Conservation (phyloP, 2,329 filamentous ascomycete genomes). For the Rutstroemia sp. region DNA sequence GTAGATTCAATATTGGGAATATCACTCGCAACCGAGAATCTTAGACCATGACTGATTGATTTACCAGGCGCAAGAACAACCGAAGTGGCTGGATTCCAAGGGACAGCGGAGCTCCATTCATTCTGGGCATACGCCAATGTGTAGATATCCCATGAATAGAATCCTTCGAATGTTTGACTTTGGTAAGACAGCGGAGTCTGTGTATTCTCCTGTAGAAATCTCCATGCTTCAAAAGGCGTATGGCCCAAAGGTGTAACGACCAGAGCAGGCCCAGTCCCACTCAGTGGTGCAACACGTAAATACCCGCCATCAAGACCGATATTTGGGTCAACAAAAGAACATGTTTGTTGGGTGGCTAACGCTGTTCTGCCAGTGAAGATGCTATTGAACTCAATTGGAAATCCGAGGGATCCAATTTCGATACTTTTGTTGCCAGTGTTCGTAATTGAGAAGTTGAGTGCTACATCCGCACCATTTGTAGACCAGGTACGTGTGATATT, state of each 20-base stretch:
- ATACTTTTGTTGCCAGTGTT: conserved; percentile 36
- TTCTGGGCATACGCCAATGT: conserved; percentile 47
- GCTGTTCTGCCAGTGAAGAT: conserved; percentile 48
- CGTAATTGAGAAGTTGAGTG: conserved; percentile 42
- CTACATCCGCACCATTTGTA: conserved; percentile 40
- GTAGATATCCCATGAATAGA: conserved; percentile 53
- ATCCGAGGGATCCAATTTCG: conserved; percentile 49
- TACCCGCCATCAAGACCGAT: conserved; percentile 53
- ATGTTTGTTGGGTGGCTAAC: conserved; percentile 40
- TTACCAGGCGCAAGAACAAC: conserved; percentile 37
- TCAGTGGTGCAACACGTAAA: conserved; percentile 44
- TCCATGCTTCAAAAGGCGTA: conserved; percentile 47
- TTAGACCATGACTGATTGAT: conserved; percentile 40
- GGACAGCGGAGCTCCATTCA: conserved; percentile 42
- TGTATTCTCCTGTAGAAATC: conserved; percentile 40
- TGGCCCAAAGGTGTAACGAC: conserved; percentile 39
- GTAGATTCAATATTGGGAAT: conserved; percentile 41
- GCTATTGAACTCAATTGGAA: conserved; percentile 55
- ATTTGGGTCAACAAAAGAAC: conserved; percentile 51
- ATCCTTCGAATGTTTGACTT: conserved; percentile 51
- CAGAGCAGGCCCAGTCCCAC: conserved; percentile 44
- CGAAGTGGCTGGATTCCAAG: conserved; percentile 50
- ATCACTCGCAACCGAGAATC: conserved; percentile 41
- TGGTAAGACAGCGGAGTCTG: conserved; percentile 37
- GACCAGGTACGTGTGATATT: conserved; percentile 46